Conservation (phyloP, 768 basidiomycete species). For the Suillus hirtellus region DNA sequence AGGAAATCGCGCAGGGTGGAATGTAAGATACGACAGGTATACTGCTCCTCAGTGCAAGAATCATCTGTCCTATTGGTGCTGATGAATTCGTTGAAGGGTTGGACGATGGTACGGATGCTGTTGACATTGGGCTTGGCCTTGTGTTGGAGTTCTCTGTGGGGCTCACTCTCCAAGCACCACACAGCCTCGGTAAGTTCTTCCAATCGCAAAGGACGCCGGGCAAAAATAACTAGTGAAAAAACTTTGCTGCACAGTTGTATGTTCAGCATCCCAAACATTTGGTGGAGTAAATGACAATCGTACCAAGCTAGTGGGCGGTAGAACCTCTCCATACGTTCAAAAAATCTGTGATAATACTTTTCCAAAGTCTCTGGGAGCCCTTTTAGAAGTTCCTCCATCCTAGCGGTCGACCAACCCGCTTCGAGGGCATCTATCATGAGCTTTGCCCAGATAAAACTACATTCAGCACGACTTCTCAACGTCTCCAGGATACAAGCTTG, state of each 20-base stretch:
- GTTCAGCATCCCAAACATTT: background rate
- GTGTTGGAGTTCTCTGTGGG: background rate
- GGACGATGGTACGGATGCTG: background rate
- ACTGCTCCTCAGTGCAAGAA: background rate
- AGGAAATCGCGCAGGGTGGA: constrained; percentile 4
- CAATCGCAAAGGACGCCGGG: constrained; percentile 1
- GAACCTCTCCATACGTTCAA: background rate
- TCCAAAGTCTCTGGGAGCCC: background rate
- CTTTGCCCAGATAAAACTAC: background rate
- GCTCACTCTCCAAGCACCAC: constrained; percentile 2
- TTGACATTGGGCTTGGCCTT: background rate
- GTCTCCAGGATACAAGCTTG: background rate
- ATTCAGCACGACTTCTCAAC: background rate
- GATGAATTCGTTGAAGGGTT: background rate
- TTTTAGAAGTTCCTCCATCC: background rate
- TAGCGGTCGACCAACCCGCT: background rate
- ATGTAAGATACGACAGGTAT: constrained; percentile 3
- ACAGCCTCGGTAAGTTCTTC: background rate
- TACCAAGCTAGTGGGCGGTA: background rate
- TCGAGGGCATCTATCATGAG: background rate
- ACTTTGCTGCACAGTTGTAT: constrained; percentile 1
- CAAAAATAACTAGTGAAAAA: constrained; percentile 3
- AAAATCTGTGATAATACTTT: background rate
- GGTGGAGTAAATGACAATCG: background rate
- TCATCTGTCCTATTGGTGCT: background rate